Evolutionary conservation across 2,329 filamentous ascomycete genomes (phyloP), one percentile per base, ranked within the genome.

Genomic region (Colletotrichum sp.): DNA sequence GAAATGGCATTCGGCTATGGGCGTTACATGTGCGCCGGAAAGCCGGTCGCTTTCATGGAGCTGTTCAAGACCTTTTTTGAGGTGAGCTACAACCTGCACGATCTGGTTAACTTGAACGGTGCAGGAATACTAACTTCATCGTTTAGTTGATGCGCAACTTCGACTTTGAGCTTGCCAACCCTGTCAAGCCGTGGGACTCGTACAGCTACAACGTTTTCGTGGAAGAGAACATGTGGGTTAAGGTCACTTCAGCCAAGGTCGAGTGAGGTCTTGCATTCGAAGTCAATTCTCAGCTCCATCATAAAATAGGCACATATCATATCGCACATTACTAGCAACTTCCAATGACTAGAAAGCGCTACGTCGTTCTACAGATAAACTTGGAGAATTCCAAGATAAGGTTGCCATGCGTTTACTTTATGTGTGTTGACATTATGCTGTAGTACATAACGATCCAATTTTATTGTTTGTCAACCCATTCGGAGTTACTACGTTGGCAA

Each of bases 11-110:
- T 90, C 73, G 89, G 89, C 0, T 89, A 89, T 80, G 89, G 89
- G 0, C 79, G 87, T 1, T 81, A 87, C 13, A 82, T 86, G 15
- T 90, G 88, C 72, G 78, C 90, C 59, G 89, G 89, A 0, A 86
- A 85, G 74, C 85, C 89, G 59, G 88, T 91, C 74, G 89, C 88
- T 2, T 84, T 87, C 79, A 89, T 90, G 87, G 89, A 90, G 81
- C 78, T 90, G 68, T 89, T 85, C 80, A 90, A 91, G 82, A 84
- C 79, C 12, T 71, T 75, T 16, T 75, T 75, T 7, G 72, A 75
- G 72, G 72, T 62, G 10, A 72, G 34, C 39, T 15, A 39, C 18
- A 52, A 26, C 1, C 3, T 44, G 3, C 24, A 71, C 12, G 18
- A 9, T 21, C 26, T 15, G 3, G 24, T 12, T 52, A 6, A 32